Evolutionary conservation across 2,329 filamentous ascomycete species (phyloP).

Genomic region (Aspergillus tanneri): DNA sequence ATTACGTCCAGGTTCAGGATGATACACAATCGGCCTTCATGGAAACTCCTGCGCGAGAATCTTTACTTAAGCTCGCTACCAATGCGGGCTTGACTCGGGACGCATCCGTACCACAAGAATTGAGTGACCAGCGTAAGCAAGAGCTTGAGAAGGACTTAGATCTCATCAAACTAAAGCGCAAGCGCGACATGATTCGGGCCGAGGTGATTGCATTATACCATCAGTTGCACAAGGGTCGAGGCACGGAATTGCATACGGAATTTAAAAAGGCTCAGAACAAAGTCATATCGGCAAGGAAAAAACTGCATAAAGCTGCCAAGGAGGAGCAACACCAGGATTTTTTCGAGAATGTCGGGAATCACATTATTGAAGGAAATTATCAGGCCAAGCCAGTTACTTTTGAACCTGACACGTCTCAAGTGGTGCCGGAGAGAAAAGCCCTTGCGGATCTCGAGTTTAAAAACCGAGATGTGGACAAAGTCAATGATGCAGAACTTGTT

Average conservation of each 20-base stretch:
- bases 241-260: neutral
- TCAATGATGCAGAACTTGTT: neutral
- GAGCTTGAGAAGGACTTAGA: constrained; percentile 6
- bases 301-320: neutral
- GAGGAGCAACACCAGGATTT: constrained; percentile 4
- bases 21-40: constrained; percentile 15
- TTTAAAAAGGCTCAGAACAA: neutral
- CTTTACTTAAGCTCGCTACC: constrained; percentile 11
- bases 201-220: constrained; percentile 6
- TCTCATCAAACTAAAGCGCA: constrained; percentile 7
- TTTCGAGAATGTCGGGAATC: constrained; percentile 12
- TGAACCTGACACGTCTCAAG: constrained; percentile 1
- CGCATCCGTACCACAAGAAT: constrained; percentile 10
- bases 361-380: constrained; percentile 11
- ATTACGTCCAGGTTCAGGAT: constrained; percentile 13
- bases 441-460: constrained; percentile 25
- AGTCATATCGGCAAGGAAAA: neutral
- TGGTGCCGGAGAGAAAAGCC: constrained; percentile 28
- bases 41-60: constrained; percentile 10
- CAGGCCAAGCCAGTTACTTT: constrained; percentile 11
- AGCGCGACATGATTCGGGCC: constrained; percentile 3
- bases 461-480: constrained; percentile 20
- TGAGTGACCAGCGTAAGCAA: constrained; percentile 8
- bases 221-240: constrained; percentile 2
- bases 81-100: constrained; percentile 13